These are phyloP conservation scores for Morella rubra DNA, from an alignment of 306 rosid species.

Conservation along the genomic window DNA sequence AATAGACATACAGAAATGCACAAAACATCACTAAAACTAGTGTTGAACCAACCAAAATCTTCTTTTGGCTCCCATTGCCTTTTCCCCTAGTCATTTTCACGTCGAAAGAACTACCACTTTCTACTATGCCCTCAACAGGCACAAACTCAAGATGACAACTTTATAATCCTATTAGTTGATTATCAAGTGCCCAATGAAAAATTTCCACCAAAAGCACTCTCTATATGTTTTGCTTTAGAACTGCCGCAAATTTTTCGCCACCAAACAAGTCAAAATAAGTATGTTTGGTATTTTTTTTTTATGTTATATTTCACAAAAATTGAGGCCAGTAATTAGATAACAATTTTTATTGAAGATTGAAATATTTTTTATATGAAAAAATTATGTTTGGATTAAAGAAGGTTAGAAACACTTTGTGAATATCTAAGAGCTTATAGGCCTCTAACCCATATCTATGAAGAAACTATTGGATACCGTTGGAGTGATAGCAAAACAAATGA, in stretches of 20 bases:
- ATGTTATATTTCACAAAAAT: too few relatives aligned
- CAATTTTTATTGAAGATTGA: too few relatives aligned
- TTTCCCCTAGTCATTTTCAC: neutral
- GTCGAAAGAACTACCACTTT: neutral
- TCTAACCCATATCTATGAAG: too few relatives aligned
- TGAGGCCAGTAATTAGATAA: too few relatives aligned
- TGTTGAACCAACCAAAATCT: slow-evolving; percentile 3
- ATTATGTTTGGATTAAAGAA: too few relatives aligned
- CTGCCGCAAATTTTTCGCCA: neutral
- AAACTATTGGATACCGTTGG: too few relatives aligned
- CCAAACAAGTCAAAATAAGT: neutral
- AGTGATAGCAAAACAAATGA: too few relatives aligned
- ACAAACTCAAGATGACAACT: neutral
- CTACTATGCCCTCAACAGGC: neutral
- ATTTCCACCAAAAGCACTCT: neutral
- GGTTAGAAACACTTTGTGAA: too few relatives aligned
- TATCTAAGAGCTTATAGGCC: too few relatives aligned
- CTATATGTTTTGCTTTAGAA: neutral
- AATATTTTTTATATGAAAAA: too few relatives aligned
- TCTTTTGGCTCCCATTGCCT: neutral
- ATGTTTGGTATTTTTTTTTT: too few relatives aligned
- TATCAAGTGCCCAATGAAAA: neutral
- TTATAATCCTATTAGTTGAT: neutral
- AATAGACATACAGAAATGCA: slow-evolving; percentile 56
- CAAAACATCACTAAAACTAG: slow-evolving; percentile 55